These are phyloP conservation scores for Cronartium ribicola DNA, from an alignment of 1,284 basidiomycete genomes.

Conservation along the genomic window DNA sequence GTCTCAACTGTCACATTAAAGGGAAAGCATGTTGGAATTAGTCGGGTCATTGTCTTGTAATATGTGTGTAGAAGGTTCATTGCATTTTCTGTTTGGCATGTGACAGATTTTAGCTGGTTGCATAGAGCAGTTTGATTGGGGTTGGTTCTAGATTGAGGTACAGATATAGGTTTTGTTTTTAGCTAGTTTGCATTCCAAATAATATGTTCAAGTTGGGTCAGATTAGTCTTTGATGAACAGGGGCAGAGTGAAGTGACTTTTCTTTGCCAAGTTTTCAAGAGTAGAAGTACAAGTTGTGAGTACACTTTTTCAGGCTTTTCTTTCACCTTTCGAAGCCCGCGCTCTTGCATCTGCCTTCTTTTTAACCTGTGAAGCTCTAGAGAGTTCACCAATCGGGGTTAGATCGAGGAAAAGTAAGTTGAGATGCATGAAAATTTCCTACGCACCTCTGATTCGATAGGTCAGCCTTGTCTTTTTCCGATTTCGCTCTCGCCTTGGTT, in stretches of 20 bases:
- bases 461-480: conserved; percentile 37
- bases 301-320: conserved; percentile 23
- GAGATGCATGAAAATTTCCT: not conserved
- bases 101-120: not conserved
- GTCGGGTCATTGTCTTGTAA: not conserved
- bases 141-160: no score
- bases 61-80: not conserved
- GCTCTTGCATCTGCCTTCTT: conserved; percentile 34
- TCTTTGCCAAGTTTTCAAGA: no score
- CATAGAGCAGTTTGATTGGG: not conserved
- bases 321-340: conserved; percentile 30
- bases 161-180: not conserved
- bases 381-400: not conserved
- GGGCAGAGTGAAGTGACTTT: no score
- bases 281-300: no score
- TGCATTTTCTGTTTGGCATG: not conserved
- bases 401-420: not conserved
- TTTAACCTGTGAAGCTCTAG: conserved; percentile 31
- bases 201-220: not conserved
- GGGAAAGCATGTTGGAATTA: not conserved
- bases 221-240: no score
- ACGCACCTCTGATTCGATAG: conserved; percentile 29
- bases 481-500: conserved; percentile 11
- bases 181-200: not conserved
- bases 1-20: not conserved